phyloP scores from a whole-genome alignment of 2,329 filamentous ascomycete genomes.

The Aspergillaceae sp. region DNA sequence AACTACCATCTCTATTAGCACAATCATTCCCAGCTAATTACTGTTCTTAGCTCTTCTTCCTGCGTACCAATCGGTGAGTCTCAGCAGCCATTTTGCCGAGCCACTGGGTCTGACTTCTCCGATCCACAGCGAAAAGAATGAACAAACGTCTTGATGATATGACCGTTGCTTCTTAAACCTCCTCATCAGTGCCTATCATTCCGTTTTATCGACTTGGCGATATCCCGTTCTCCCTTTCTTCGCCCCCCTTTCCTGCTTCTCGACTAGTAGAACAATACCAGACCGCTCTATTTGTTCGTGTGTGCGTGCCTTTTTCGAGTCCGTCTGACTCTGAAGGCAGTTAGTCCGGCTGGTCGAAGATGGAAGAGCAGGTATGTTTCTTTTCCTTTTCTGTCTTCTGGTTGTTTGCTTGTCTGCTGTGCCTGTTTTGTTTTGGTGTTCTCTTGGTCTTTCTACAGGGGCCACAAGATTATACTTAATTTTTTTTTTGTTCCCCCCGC shows the following conservation, averaged over 20 bases:
- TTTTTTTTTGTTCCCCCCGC: constrained; percentile 5
- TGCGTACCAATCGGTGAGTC: background rate
- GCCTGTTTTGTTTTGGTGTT: no score
- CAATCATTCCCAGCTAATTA: background rate
- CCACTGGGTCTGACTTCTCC: constrained; percentile 7
- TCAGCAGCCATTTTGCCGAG: constrained; percentile 4
- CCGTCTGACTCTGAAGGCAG: constrained; percentile 22
- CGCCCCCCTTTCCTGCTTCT: constrained; percentile 3
- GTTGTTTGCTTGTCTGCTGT: background rate
- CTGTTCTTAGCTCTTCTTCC: background rate
- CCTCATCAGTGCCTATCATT: constrained; percentile 1
- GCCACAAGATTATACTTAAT: no score
- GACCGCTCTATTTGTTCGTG: constrained; percentile 7
- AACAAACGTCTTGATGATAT: constrained; percentile 12
- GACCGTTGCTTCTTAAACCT: constrained; percentile 13
- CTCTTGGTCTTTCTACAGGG: background rate
- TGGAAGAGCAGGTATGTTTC: constrained; percentile 37
- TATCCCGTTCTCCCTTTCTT: constrained; percentile 3
- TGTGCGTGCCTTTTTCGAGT: constrained; percentile 14
- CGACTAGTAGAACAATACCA: no score
- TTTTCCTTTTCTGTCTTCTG: constrained; percentile 2
- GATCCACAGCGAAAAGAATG: background rate
- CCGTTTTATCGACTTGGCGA: constrained; percentile 4
- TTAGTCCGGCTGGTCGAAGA: constrained; percentile 29
- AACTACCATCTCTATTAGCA: background rate